These are phyloP conservation scores for Aspergillus fumigatiaffinis DNA, from an alignment of 2,329 filamentous ascomycete genomes.

Conservation along the genomic window DNA sequence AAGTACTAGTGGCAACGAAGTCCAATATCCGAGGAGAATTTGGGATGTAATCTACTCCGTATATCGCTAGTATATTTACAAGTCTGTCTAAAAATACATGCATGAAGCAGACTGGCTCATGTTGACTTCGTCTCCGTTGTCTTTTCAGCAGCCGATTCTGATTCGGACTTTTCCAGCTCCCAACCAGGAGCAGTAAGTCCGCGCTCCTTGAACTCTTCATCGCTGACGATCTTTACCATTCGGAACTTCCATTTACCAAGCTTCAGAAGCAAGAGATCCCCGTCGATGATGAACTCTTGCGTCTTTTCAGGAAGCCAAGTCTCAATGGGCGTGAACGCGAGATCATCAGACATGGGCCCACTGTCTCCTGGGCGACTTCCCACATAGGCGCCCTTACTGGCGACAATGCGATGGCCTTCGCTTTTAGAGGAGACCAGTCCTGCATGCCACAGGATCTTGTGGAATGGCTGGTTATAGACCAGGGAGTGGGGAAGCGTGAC, in stretches of 20 bases:
- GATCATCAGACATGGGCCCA: conserved; percentile 39
- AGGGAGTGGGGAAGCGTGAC: conserved; percentile 48
- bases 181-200: conserved; percentile 50
- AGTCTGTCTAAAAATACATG: conserved; percentile 3
- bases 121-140: not conserved
- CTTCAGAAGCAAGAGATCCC: conserved; percentile 51
- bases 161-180: conserved; percentile 30
- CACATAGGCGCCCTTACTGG: conserved; percentile 50
- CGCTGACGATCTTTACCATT: conserved; percentile 52
- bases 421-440: conserved; percentile 49
- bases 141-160: not conserved
- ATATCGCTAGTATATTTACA: not conserved
- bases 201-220: conserved; percentile 48
- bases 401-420: conserved; percentile 50
- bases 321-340: conserved; percentile 50
- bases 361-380: conserved; percentile 39
- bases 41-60: not conserved
- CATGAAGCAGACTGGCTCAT: not conserved
- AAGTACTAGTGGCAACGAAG: not conserved
- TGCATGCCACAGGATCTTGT: conserved; percentile 49
- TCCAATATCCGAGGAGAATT: not conserved
- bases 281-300: conserved; percentile 49
- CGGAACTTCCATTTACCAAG: conserved; percentile 60
- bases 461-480: conserved; percentile 46
- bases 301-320: conserved; percentile 41